These are phyloP conservation scores for Dittrichia graveolens DNA, from an alignment of 129 eudicot species.

Conservation along the genomic window DNA sequence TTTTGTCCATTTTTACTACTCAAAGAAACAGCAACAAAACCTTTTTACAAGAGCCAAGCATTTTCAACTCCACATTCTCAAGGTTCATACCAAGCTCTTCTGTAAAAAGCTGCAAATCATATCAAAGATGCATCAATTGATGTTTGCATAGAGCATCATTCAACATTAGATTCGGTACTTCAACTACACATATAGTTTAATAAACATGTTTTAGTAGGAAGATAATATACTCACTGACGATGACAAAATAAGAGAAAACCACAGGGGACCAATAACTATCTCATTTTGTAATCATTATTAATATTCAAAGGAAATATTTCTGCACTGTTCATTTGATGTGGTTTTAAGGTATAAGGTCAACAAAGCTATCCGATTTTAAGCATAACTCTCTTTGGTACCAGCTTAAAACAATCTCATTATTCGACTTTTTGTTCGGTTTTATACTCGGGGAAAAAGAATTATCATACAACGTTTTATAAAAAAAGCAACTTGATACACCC, in stretches of 20 bases:
- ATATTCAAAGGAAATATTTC: too few species aligned
- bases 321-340: too few species aligned
- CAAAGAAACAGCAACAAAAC: constrained; percentile 23
- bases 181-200: neutral
- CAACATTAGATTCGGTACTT: neutral
- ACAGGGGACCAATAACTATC: neutral
- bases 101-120: constrained; percentile 49
- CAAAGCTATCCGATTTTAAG: neutral
- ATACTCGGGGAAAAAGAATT: neutral
- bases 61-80: constrained; percentile 56
- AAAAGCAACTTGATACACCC: neutral
- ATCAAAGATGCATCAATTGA: neutral
- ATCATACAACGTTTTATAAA: neutral
- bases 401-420: neutral
- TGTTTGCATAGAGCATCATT: neutral
- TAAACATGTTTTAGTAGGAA: neutral
- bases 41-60: constrained; percentile 80
- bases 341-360: neutral
- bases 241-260: neutral
- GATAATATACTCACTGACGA: neutral
- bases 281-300: neutral
- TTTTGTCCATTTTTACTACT: neutral
- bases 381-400: neutral
- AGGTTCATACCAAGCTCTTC: constrained; percentile 81
- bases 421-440: neutral